A percentile compares a stretch with the other conserved stretches of the same genome.
phyloP scores from a whole-genome alignment of 2,329 filamentous ascomycete species.

The Fusarium sp. region DNA sequence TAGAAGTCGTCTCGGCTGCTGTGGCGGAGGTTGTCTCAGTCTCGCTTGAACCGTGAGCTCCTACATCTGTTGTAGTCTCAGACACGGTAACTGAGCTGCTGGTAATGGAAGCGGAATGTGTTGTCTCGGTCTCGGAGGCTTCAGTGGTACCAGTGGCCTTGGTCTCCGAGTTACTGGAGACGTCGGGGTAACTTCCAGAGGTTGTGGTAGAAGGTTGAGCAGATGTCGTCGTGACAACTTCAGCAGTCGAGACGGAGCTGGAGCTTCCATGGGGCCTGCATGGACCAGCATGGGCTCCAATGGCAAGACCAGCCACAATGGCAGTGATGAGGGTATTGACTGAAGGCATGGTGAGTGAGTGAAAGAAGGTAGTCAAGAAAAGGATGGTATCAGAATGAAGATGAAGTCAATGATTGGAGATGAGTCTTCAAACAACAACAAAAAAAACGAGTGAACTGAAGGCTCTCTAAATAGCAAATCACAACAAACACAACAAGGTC shows the following conservation, averaged over 20 bases:
- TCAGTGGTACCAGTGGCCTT: neutral
- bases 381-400: slow-evolving; percentile 4
- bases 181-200: slow-evolving; percentile 9
- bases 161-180: neutral
- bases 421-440: slow-evolving; percentile 7
- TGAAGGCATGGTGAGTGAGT: slow-evolving; percentile 22
- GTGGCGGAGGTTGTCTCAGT: slow-evolving; percentile 8
- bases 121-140: neutral
- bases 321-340: slow-evolving; percentile 24
- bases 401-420: slow-evolving; percentile 1
- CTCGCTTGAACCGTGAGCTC: slow-evolving; percentile 3
- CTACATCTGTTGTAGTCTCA: slow-evolving; percentile 9
- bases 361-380: neutral
- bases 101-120: neutral
- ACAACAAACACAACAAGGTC: slow-evolving; percentile 1
- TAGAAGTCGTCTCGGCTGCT: neutral
- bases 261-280: slow-evolving; percentile 24
- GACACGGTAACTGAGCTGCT: neutral
- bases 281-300: slow-evolving; percentile 29
- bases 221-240: neutral
- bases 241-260: slow-evolving; percentile 10
- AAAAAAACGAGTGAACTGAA: slow-evolving; percentile 33
- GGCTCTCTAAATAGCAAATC: slow-evolving; percentile 31
- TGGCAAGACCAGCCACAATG: slow-evolving; percentile 27
- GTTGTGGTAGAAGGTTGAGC: neutral